Conservation (phyloP, 2,329 filamentous ascomycete species). For the Reticulascus tulasneorum region DNA sequence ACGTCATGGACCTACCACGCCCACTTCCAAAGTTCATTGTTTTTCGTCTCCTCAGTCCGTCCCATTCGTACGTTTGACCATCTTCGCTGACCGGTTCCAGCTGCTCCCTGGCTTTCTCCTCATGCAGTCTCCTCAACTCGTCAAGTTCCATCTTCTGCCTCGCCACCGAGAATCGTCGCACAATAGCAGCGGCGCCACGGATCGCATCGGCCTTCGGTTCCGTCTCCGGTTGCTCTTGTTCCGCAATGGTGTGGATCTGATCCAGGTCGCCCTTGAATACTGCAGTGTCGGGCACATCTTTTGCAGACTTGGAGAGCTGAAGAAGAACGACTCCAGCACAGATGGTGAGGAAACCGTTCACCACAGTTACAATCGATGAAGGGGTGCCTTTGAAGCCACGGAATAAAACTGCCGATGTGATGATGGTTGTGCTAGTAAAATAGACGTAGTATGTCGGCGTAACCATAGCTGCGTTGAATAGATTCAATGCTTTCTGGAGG, state of each 20-base stretch:
- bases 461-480: slow-evolving; percentile 95
- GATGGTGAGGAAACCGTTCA: slow-evolving; percentile 91
- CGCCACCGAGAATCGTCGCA: slow-evolving; percentile 73
- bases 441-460: slow-evolving; percentile 99
- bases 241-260: slow-evolving; percentile 90
- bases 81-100: slow-evolving; percentile 76
- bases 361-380: slow-evolving; percentile 77
- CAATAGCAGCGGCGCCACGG: slow-evolving; percentile 81
- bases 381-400: slow-evolving; percentile 87
- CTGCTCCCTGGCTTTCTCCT: slow-evolving; percentile 68
- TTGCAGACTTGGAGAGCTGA: slow-evolving; percentile 96
- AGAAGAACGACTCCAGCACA: slow-evolving; percentile 88
- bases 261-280: slow-evolving; percentile 91
- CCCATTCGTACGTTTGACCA: slow-evolving; percentile 77
- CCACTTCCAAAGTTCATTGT: slow-evolving; percentile 44
- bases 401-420: slow-evolving; percentile 90
- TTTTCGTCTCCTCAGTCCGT: slow-evolving; percentile 75
- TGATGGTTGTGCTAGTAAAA: slow-evolving; percentile 93
- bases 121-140: slow-evolving; percentile 72
- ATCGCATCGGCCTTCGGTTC: slow-evolving; percentile 97
- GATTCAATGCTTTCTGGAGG: slow-evolving; percentile 90
- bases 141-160: slow-evolving; percentile 75
- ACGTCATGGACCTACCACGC: slow-evolving; percentile 12
- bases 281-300: slow-evolving; percentile 90
- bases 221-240: slow-evolving; percentile 92